Conservation (phyloP, 2,329 filamentous ascomycete species). For the Phyllosticta paracitricarpa region DNA sequence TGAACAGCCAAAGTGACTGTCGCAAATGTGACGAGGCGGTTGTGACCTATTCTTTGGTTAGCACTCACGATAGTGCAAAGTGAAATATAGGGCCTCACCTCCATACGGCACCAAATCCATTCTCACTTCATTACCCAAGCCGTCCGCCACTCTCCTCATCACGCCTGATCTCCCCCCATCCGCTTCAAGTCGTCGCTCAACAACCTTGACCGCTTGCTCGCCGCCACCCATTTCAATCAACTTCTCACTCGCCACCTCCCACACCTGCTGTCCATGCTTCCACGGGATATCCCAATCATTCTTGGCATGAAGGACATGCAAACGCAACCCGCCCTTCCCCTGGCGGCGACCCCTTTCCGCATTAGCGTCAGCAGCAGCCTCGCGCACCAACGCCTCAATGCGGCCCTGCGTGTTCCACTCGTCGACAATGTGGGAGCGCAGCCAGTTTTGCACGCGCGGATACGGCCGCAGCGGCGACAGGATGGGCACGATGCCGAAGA, state of each 20-base stretch:
- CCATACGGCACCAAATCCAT: slow-evolving; percentile 36
- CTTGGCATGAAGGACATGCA: slow-evolving; percentile 68
- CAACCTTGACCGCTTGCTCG: slow-evolving; percentile 12
- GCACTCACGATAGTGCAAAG: neutral
- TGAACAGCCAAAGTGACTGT: slow-evolving; percentile 55
- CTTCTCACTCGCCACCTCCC: slow-evolving; percentile 16
- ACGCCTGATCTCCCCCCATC: slow-evolving; percentile 18
- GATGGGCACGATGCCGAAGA: slow-evolving; percentile 68
- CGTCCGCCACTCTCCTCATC: slow-evolving; percentile 11
- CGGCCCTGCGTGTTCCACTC: slow-evolving; percentile 67
- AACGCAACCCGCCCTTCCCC: slow-evolving; percentile 35
- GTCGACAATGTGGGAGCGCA: slow-evolving; percentile 61
- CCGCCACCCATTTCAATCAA: slow-evolving; percentile 16
- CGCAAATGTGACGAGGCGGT: slow-evolving; percentile 56
- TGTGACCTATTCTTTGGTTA: slow-evolving; percentile 47
- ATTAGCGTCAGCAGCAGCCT: slow-evolving; percentile 17
- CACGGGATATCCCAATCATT: slow-evolving; percentile 79
- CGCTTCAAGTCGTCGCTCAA: neutral
- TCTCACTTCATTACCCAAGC: slow-evolving; percentile 18
- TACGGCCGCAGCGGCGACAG: slow-evolving; percentile 64
- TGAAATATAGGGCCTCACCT: slow-evolving; percentile 19
- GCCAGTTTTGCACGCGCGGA: slow-evolving; percentile 51
- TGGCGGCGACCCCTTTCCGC: no score
- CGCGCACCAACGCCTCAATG: slow-evolving; percentile 47
- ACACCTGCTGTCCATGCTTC: slow-evolving; percentile 44